Evolutionary conservation across 495 filamentous ascomycete genomes (phyloP).

Genomic region (Talaromyces adpressus): DNA sequence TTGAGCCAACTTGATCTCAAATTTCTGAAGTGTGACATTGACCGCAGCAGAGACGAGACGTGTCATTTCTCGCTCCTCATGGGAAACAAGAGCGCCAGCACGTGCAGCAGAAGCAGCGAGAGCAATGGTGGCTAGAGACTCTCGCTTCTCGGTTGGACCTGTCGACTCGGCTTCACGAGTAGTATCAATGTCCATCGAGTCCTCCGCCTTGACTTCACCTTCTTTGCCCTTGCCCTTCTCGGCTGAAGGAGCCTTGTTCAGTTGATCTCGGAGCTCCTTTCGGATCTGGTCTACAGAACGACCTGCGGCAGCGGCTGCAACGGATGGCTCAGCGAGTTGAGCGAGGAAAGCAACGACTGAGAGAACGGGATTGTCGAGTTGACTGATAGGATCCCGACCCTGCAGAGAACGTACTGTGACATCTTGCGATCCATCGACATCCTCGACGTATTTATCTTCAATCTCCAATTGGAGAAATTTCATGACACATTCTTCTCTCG

Average conservation of each 20-base stretch:
- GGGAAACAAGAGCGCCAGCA: conserved; percentile 79
- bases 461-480: conserved; percentile 92
- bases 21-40: conserved; percentile 75
- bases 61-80: conserved; percentile 95
- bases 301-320: conserved; percentile 82
- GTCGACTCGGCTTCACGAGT: conserved; percentile 20
- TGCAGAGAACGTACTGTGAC: conserved; percentile 55
- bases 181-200: conserved; percentile 61
- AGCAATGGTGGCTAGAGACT: conserved; percentile 65
- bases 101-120: conserved; percentile 80
- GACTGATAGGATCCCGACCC: conserved; percentile 76
- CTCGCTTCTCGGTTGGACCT: conserved; percentile 25
- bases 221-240: conserved; percentile 48
- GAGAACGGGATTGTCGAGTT: conserved; percentile 90
- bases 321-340: conserved; percentile 75
- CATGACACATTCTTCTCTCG: conserved; percentile 92
- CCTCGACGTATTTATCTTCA: conserved; percentile 81
- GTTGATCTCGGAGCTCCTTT: conserved; percentile 60
- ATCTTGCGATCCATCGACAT: conserved; percentile 54
- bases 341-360: conserved; percentile 91
- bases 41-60: conserved; percentile 78
- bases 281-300: conserved; percentile 79
- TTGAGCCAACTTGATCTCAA: conserved; percentile 79
- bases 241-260: conserved; percentile 50
- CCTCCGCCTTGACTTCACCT: conserved; percentile 51